phyloP scores from a whole-genome alignment of 2,329 filamentous ascomycete species.

The Incumbomyces lentus region DNA sequence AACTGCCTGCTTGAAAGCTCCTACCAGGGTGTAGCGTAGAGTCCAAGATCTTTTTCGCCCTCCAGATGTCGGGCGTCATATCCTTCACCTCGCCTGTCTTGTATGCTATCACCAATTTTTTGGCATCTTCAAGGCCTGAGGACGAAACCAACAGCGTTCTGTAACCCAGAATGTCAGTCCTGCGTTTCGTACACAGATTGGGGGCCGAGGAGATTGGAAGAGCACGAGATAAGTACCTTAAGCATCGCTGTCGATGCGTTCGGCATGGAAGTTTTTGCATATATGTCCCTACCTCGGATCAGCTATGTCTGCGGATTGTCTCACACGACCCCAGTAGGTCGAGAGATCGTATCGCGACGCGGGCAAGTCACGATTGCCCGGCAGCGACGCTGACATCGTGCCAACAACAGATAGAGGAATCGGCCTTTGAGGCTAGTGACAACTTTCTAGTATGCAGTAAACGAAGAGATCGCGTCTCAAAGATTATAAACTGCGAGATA shows the following conservation, averaged over 20 bases:
- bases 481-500: too few relatives aligned
- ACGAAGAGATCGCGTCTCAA: too few relatives aligned
- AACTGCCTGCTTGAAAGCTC: slow-evolving; percentile 16
- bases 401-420: not conserved
- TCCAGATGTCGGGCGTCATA: slow-evolving; percentile 89
- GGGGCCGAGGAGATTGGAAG: not conserved
- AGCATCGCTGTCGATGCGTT: not conserved
- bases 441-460: too few relatives aligned
- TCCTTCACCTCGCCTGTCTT: slow-evolving; percentile 68
- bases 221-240: slow-evolving; percentile 5
- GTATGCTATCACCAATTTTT: slow-evolving; percentile 69
- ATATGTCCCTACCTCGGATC: slow-evolving; percentile 73
- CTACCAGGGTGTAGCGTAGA: slow-evolving; percentile 89
- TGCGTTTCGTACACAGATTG: not conserved
- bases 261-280: slow-evolving; percentile 4
- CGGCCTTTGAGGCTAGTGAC: too few relatives aligned
- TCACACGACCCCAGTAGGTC: slow-evolving; percentile 92
- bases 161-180: slow-evolving; percentile 4
- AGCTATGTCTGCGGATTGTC: slow-evolving; percentile 77
- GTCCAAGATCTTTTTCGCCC: slow-evolving; percentile 93
- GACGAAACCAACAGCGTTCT: slow-evolving; percentile 79
- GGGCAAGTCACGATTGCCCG: slow-evolving; percentile 68
- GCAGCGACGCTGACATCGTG: slow-evolving; percentile 51
- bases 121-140: slow-evolving; percentile 73
- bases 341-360: slow-evolving; percentile 82